Conservation (phyloP, 495 filamentous ascomycete genomes). For the Penicillium malachiteum region DNA sequence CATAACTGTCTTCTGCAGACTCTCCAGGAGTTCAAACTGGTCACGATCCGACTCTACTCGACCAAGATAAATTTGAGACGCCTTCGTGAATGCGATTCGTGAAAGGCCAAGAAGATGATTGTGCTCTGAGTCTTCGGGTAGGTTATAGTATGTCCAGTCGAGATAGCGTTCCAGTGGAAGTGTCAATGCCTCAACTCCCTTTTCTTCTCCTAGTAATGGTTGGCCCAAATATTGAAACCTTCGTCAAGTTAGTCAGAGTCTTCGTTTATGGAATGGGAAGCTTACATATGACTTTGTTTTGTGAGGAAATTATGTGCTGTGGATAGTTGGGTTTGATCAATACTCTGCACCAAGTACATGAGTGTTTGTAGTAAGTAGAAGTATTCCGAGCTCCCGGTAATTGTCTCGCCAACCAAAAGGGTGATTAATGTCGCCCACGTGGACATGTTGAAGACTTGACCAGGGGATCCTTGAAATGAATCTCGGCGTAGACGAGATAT, state of each 20-base stretch:
- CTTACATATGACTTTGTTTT: constrained; percentile 20
- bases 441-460: constrained; percentile 15
- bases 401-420: constrained; percentile 23
- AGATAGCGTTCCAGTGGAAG: constrained; percentile 11
- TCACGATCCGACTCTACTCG: constrained; percentile 11
- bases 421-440: constrained; percentile 26
- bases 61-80: constrained; percentile 20
- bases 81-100: constrained; percentile 15
- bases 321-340: not conserved
- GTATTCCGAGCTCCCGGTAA: constrained; percentile 23
- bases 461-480: constrained; percentile 11
- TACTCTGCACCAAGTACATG: constrained; percentile 11
- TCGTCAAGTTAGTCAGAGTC: not conserved
- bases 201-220: constrained; percentile 10
- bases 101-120: constrained; percentile 8
- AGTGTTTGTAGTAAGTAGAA: constrained; percentile 17
- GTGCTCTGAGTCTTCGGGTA: constrained; percentile 15
- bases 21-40: constrained; percentile 18
- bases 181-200: constrained; percentile 9
- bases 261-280: not conserved
- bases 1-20: constrained; percentile 12
- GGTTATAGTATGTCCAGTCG: constrained; percentile 15
- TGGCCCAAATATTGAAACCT: constrained; percentile 23
- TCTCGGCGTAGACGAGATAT: constrained; percentile 19
- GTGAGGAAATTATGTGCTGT: constrained; percentile 7